Evolutionary conservation across 1,139 yeast genomes (phyloP).

Genomic region (Debaryomycetaceae sp.): DNA sequence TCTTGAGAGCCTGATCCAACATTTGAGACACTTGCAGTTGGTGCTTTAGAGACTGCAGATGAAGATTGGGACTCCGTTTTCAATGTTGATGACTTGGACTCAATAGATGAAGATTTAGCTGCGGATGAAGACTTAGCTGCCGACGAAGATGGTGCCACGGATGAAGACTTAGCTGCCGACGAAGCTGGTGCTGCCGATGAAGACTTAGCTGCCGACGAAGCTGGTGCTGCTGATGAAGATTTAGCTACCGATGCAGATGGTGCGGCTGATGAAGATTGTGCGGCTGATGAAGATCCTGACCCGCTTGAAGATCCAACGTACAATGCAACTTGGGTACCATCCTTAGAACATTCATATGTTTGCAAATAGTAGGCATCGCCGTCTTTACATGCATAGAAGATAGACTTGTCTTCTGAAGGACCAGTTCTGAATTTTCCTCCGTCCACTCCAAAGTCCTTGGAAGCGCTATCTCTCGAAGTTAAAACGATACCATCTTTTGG

Average conservation of each 20-base stretch:
- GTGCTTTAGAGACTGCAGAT: constrained; percentile 5
- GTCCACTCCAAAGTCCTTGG: constrained; percentile 26
- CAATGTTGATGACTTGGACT: constrained; percentile 5
- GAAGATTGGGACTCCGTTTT: constrained; percentile 1
- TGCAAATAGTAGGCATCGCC: constrained; percentile 11
- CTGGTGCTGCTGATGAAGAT: constrained; percentile 6
- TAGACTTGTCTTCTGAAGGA: constrained; percentile 11
- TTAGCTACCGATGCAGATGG: constrained; percentile 1
- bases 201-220: constrained; percentile 6
- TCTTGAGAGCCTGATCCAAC: no score
- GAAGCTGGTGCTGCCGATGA: constrained; percentile 1
- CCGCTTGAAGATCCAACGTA: constrained; percentile 2
- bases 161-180: constrained; percentile 6
- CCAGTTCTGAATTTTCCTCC: constrained; percentile 25
- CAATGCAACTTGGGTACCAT: constrained; percentile 15
- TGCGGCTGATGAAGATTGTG: constrained; percentile 7
- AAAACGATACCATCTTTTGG: constrained; percentile 12
- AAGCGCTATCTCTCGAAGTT: constrained; percentile 14
- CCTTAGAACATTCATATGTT: constrained; percentile 11
- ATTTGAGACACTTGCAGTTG: constrained; percentile 2
- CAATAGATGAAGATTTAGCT: constrained; percentile 4
- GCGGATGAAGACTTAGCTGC: constrained; percentile 3
- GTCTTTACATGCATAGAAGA: constrained; percentile 25
- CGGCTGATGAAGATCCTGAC: constrained; percentile 9
- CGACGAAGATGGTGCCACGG: constrained; percentile 5